phyloP scores from a whole-genome alignment of 371 early-diverging fungal species.

The Scutellospora calospora region DNA sequence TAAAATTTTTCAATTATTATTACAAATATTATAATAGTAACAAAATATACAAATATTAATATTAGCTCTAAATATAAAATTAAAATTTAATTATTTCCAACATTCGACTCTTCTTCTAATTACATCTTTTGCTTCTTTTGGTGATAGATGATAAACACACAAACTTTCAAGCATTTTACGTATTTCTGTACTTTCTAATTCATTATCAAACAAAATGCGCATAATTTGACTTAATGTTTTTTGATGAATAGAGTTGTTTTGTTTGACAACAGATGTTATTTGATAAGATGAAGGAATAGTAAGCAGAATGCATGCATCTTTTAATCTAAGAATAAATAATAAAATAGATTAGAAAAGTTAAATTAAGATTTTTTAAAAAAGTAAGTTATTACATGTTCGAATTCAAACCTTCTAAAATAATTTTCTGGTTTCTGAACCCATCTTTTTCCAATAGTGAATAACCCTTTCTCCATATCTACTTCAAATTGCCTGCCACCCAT shows the following conservation, averaged over 20 bases:
- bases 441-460: constrained; percentile 61
- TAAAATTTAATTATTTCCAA: constrained; percentile 21
- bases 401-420: constrained; percentile 52
- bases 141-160: constrained; percentile 7
- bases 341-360: background rate
- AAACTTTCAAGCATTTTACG: constrained; percentile 28
- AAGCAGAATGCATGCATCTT: constrained; percentile 37
- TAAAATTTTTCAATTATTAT: no score
- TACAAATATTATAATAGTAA: no score
- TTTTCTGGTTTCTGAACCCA: constrained; percentile 68
- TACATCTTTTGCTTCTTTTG: constrained; percentile 41
- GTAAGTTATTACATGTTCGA: no score
- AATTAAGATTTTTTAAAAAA: background rate
- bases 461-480: constrained; percentile 63
- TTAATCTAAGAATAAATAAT: constrained; percentile 1
- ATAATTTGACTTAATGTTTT: constrained; percentile 27
- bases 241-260: background rate
- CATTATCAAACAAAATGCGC: constrained; percentile 19
- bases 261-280: background rate
- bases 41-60: no score
- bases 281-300: constrained; percentile 21
- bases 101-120: constrained; percentile 28
- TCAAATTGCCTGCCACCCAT: constrained; percentile 63
- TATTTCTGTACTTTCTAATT: constrained; percentile 20
- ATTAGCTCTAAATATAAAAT: no score